Evolutionary conservation across 148 eudicot genomes (phyloP).

Genomic region (Diospyros lotus): DNA sequence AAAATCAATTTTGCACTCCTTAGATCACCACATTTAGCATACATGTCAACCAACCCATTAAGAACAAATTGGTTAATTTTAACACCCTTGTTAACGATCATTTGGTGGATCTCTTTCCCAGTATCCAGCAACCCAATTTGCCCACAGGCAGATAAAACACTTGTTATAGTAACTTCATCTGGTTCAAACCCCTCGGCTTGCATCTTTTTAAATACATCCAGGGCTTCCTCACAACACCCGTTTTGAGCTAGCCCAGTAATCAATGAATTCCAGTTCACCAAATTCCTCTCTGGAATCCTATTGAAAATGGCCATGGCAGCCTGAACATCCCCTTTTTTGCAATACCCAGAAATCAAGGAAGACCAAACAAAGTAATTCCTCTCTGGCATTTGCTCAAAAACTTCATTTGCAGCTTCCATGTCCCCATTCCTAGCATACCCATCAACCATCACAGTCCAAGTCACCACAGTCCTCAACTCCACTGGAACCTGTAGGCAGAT

Average conservation of each 20-base stretch:
- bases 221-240: slow-evolving; percentile 52
- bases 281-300: slow-evolving; percentile 34
- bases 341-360: slow-evolving; percentile 61
- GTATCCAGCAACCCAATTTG: slow-evolving; percentile 47
- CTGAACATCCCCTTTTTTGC: slow-evolving; percentile 43
- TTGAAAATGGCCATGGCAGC: slow-evolving; percentile 43
- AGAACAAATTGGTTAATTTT: slow-evolving; percentile 39
- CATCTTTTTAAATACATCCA: slow-evolving; percentile 43
- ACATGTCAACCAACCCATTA: slow-evolving; percentile 74
- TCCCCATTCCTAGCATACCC: slow-evolving; percentile 56
- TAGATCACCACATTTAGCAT: slow-evolving; percentile 73
- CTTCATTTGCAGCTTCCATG: slow-evolving; percentile 54
- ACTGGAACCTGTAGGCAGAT: slow-evolving; percentile 14
- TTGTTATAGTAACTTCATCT: slow-evolving; percentile 51
- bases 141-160: slow-evolving; percentile 68
- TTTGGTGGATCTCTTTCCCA: slow-evolving; percentile 48
- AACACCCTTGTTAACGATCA: slow-evolving; percentile 31
- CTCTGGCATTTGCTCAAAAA: slow-evolving; percentile 53
- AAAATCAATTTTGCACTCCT: slow-evolving; percentile 45
- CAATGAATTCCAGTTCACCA: slow-evolving; percentile 62
- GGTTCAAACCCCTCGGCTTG: slow-evolving; percentile 50
- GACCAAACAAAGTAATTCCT: slow-evolving; percentile 63
- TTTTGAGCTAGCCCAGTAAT: slow-evolving; percentile 59
- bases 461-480: slow-evolving; percentile 48
- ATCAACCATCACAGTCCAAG: slow-evolving; percentile 70